These are phyloP conservation scores for Fusarium graminum DNA, from an alignment of 2,329 filamentous ascomycete species.

Conservation along the genomic window DNA sequence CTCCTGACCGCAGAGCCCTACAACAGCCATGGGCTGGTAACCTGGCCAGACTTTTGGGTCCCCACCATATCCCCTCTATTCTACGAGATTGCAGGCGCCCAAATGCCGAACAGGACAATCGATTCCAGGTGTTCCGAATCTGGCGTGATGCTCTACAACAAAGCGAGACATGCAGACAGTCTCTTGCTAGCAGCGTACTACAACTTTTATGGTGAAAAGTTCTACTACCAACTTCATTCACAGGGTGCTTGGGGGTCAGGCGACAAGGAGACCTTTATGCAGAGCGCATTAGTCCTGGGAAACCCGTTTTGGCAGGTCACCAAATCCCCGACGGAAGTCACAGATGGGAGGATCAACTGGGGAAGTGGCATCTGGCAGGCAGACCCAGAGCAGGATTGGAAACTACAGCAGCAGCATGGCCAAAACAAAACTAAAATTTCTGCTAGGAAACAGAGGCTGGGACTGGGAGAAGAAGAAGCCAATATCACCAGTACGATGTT, in stretches of 20 bases:
- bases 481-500: constrained; percentile 42
- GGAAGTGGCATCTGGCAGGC: constrained; percentile 48
- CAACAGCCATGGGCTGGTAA: constrained; percentile 37
- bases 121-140: constrained; percentile 43
- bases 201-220: constrained; percentile 44
- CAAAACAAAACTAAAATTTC: not conserved
- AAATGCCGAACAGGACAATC: constrained; percentile 35
- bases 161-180: constrained; percentile 42
- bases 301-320: constrained; percentile 43
- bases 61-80: constrained; percentile 45
- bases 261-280: constrained; percentile 46
- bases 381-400: constrained; percentile 45
- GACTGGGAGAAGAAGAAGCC: not conserved
- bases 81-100: constrained; percentile 37
- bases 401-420: not conserved
- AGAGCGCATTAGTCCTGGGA: constrained; percentile 36
- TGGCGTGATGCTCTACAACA: constrained; percentile 43
- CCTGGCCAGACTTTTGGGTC: constrained; percentile 47
- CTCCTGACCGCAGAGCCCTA: constrained; percentile 41
- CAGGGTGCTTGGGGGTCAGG: constrained; percentile 47
- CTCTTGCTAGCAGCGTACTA: constrained; percentile 43
- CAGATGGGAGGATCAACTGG: constrained; percentile 33
- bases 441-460: not conserved
- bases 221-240: constrained; percentile 46
- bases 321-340: constrained; percentile 25